phyloP scores from a whole-genome alignment of 2,329 filamentous ascomycete genomes.

The Colletotrichum lentis region DNA sequence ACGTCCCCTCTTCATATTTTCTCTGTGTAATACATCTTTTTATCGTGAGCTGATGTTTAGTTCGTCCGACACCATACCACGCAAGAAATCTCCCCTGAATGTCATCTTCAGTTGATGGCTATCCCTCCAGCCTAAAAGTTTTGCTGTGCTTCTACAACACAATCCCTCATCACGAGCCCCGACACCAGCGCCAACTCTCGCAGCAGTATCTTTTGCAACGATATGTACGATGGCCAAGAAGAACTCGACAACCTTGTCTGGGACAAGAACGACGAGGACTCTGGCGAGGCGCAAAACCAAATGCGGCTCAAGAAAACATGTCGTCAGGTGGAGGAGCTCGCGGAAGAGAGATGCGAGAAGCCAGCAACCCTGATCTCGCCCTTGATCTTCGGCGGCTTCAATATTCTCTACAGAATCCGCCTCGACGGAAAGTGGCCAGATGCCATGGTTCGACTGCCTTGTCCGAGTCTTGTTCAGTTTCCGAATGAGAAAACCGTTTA shows the following conservation, averaged over 20 bases:
- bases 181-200: too few relatives aligned
- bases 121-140: too few relatives aligned
- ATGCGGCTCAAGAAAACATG: slow-evolving; percentile 13
- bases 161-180: too few relatives aligned
- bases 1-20: too few relatives aligned
- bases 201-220: too few relatives aligned
- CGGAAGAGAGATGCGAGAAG: slow-evolving; percentile 1
- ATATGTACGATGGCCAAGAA: slow-evolving; percentile 14
- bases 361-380: slow-evolving; percentile 13
- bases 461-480: slow-evolving; percentile 35
- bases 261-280: slow-evolving; percentile 24
- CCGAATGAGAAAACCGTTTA: slow-evolving; percentile 34
- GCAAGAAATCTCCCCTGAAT: too few relatives aligned
- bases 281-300: slow-evolving; percentile 1
- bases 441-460: slow-evolving; percentile 34
- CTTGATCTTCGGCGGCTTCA: slow-evolving; percentile 37
- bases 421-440: slow-evolving; percentile 19
- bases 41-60: too few relatives aligned
- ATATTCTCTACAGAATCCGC: slow-evolving; percentile 35
- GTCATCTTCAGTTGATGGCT: too few relatives aligned
- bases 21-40: too few relatives aligned
- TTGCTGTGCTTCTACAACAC: too few relatives aligned
- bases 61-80: too few relatives aligned
- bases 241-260: slow-evolving; percentile 33
- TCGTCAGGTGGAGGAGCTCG: slow-evolving; percentile 10